Evolutionary conservation across 2,329 filamentous ascomycete genomes (phyloP), one percentile per base, ranked within the genome.

Genomic region (Pyrenophora graminea): DNA sequence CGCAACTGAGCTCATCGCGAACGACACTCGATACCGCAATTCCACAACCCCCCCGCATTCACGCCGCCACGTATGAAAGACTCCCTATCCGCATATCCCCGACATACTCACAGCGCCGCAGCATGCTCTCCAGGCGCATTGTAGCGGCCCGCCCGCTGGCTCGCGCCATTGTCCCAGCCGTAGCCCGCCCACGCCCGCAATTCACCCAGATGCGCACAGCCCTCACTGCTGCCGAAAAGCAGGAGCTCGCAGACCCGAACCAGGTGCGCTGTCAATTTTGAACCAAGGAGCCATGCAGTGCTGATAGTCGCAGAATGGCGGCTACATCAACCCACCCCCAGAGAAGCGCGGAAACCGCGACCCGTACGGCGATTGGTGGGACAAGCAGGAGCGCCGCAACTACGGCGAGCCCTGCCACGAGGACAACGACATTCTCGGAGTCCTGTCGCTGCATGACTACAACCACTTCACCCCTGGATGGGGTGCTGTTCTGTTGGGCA

Each of bases 321-420:
- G 88, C 74, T 94, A 91, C 75, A 82, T 89, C 70, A 91, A 92
- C 77, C 89, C 90, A 51, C 85, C 86, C 12, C 77, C 82, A 47
- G 79, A 93, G 76, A 97, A 96, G 82, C 89, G 93, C 64, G 87
- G 91, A 75, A 89, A 91, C 79, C 90, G 94, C 73, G 94, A 97
- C 75, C 94, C 95, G 31, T 85, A 97, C 74, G 93, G 77, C 71
- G 87, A 90, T 71, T 99, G 91, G 91, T 97, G 91, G 90, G 93
- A 99, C 77, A 89, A 91, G 76, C 94, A 99, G 79, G 94, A 97
- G 76, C 87, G 92, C 73, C 86, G 94, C 69, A 97, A 99, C 82
- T 97, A 90, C 73, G 92, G 92, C 76, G 95, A 99, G 77, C 90
- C 93, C 10, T 85, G 96, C 45, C 93, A 99, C 76, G 95, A 99